These are phyloP conservation scores for Blastocrithidia nonstop DNA, from an alignment of 208 protist genomes.

Conservation along the genomic window DNA sequence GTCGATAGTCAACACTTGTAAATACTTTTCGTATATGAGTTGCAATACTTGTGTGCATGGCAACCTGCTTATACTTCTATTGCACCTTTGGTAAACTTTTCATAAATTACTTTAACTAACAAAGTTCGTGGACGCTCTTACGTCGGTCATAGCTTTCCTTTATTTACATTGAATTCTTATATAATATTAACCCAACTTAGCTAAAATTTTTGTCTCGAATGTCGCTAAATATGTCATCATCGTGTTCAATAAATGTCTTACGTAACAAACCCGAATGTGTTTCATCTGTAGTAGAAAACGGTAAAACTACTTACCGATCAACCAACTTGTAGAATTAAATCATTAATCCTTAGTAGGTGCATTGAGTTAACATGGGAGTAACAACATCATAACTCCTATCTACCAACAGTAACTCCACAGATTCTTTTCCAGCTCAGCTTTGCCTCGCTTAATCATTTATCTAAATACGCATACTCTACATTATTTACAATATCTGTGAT, in stretches of 20 bases:
- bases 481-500: constrained; percentile 37
- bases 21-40: constrained; percentile 61
- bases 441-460: constrained; percentile 25
- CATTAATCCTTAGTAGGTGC: constrained; percentile 84
- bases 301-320: constrained; percentile 30
- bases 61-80: constrained; percentile 62
- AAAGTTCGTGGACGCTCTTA: constrained; percentile 70
- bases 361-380: constrained; percentile 74
- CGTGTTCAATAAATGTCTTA: constrained; percentile 1
- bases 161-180: constrained; percentile 70
- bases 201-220: constrained; percentile 70
- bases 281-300: constrained; percentile 46
- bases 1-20: constrained; percentile 42
- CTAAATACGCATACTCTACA: constrained; percentile 56
- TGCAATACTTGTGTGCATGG: constrained; percentile 65
- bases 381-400: constrained; percentile 69
- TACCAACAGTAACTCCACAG: constrained; percentile 60
- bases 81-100: constrained; percentile 73
- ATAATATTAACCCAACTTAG: constrained; percentile 49
- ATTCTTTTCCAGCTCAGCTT: constrained; percentile 5
- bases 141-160: constrained; percentile 79
- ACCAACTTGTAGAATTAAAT: constrained; percentile 72
- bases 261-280: constrained; percentile 6
- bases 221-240: constrained; percentile 61
- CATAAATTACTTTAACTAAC: constrained; percentile 82